These are phyloP conservation scores for Globisporangium megalacanthum DNA, from an alignment of 352 stramenopile species.

Conservation along the genomic window DNA sequence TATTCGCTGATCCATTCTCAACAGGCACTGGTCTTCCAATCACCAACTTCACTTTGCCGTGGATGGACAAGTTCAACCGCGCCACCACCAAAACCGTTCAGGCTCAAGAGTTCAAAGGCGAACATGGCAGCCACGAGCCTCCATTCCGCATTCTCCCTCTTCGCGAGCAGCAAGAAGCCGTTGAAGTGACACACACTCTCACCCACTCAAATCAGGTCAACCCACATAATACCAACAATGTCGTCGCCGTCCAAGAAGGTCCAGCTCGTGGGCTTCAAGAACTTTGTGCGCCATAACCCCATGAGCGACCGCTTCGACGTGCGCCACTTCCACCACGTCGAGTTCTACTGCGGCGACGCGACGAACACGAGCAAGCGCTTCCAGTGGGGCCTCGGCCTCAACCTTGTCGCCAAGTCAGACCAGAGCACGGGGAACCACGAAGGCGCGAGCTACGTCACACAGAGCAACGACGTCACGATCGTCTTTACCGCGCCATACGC, in stretches of 20 bases:
- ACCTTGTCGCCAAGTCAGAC: constrained; percentile 76
- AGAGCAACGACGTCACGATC: constrained; percentile 75
- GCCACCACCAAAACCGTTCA: too few species aligned
- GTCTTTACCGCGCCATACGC: constrained; percentile 89
- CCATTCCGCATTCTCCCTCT: constrained; percentile 1
- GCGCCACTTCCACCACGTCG: constrained; percentile 80
- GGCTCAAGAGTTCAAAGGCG: neutral
- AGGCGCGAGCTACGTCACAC: constrained; percentile 82
- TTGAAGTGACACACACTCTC: neutral
- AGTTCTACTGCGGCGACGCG: constrained; percentile 80
- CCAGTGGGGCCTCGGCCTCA: constrained; percentile 79
- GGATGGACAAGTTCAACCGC: too few species aligned
- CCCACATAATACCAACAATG: neutral
- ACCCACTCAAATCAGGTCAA: too few species aligned
- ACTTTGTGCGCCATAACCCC: constrained; percentile 77
- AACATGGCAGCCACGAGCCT: too few species aligned
- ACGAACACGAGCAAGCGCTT: constrained; percentile 80
- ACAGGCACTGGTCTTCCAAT: too few species aligned
- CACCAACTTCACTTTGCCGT: too few species aligned
- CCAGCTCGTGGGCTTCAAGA: constrained; percentile 65
- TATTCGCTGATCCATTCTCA: too few species aligned
- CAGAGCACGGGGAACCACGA: constrained; percentile 85
- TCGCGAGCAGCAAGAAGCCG: too few species aligned
- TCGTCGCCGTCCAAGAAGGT: constrained; percentile 35
- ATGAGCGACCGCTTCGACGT: constrained; percentile 72